Evolutionary conservation across 2,329 filamentous ascomycete species (phyloP).

Genomic region (Fusarium setosum): DNA sequence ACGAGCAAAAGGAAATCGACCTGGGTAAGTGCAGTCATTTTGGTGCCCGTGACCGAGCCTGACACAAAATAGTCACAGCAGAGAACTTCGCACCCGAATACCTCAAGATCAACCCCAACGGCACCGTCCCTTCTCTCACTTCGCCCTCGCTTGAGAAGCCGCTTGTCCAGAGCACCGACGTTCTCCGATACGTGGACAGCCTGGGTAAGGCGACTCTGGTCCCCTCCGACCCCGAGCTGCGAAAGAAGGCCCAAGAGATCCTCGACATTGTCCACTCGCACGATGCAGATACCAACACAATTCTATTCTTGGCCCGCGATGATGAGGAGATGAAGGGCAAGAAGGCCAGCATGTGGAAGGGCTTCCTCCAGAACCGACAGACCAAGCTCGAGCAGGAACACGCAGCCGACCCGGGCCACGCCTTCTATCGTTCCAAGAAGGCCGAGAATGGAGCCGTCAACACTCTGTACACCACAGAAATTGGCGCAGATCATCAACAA

Average conservation of each 20-base stretch:
- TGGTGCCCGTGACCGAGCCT: background rate
- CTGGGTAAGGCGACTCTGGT: slow-evolving; percentile 2
- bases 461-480: slow-evolving; percentile 10
- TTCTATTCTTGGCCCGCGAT: slow-evolving; percentile 25
- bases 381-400: slow-evolving; percentile 20
- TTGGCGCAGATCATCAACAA: background rate
- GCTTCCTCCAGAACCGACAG: slow-evolving; percentile 20
- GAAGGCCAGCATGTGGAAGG: slow-evolving; percentile 1
- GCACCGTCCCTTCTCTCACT: slow-evolving; percentile 28
- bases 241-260: slow-evolving; percentile 9
- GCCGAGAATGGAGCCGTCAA: slow-evolving; percentile 20
- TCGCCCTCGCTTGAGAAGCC: slow-evolving; percentile 22
- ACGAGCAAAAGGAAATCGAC: slow-evolving; percentile 21
- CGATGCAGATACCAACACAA: slow-evolving; percentile 22
- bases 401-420: slow-evolving; percentile 15
- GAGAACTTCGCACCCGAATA: slow-evolving; percentile 30
- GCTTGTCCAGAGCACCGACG: slow-evolving; percentile 21
- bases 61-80: slow-evolving; percentile 2
- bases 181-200: slow-evolving; percentile 26
- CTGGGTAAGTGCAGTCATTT: background rate
- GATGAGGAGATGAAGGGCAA: slow-evolving; percentile 14
- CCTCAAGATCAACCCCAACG: slow-evolving; percentile 31
- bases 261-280: slow-evolving; percentile 29
- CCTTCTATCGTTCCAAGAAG: slow-evolving; percentile 32
- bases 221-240: slow-evolving; percentile 4